Base-by-base conservation (phyloP, 371 early-diverging fungal genomes). In the Zychaea mexicana region DNA sequence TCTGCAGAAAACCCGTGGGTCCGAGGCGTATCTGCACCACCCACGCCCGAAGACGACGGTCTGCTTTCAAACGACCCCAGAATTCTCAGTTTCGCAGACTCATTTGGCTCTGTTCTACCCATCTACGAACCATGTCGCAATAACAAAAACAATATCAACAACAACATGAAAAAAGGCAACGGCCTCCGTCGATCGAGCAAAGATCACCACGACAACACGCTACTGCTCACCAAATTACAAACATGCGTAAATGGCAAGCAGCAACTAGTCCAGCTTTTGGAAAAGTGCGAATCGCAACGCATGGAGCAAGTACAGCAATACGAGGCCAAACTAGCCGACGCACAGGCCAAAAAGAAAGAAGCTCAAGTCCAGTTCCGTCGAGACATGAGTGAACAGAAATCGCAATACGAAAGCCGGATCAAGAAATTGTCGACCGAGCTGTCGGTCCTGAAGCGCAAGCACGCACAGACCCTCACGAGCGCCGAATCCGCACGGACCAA, bases 371-470 rank as follows among this genome's bases (percentile, higher is more conserved):
- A 76, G 17, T 65, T 61, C 26, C 66, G 73, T 39, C 66, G 67
- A 1, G 74, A 76, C 8, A 2, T 76, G 7, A 39, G 56, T 2
- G 74, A 75, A 2, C 36, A 65, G 9, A 46, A 58, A 8, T 45
- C 58, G 6, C 76, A 76, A 31, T 91, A 89, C 63, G 94, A 93
- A 64, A 70, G 83, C 26, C 81, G 88, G 58, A 77, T 83, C 65
- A 82, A 85, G 61, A 85, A 85, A 60, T 81, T 91, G 54, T 85
- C 85, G 61, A 54, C 71, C 3, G 88, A 94, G 65, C 81, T 90
- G 24, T 76, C 82, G 9, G 82, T 80, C 2, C 38, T 85, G 47
- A 80, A 83, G 36, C 76, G 78, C 54, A 85, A 85, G 66, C 83
- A 82, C 45, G 70, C 77, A 15, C 88, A 86, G 56, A 68, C 79